Percentiles rank a stretch among this genome's conserved stretches.
These are phyloP conservation scores for Lepidium sativum DNA, from an alignment of 345 rosid species.

Conservation along the genomic window DNA sequence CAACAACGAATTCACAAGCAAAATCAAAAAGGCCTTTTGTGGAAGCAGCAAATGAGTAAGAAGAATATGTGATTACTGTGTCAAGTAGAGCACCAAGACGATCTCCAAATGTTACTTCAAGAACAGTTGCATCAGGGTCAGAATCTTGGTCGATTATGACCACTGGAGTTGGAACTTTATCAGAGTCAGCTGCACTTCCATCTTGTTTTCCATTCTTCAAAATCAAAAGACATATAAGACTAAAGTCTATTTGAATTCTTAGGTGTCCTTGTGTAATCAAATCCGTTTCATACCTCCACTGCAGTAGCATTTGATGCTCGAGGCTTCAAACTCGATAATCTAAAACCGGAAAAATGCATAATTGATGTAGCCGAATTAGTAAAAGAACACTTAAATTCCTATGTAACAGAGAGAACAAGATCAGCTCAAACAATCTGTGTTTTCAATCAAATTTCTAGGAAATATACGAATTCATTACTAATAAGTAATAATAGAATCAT, in stretches of 20 bases:
- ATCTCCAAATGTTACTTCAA: slow-evolving; percentile 89
- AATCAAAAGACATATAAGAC: neutral
- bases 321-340: slow-evolving; percentile 40
- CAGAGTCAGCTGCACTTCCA: slow-evolving; percentile 50
- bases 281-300: slow-evolving; percentile 51
- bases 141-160: slow-evolving; percentile 94
- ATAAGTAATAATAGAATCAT: neutral
- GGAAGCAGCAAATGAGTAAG: no score
- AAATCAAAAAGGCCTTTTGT: neutral
- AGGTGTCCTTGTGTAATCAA: neutral
- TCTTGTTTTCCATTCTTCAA: slow-evolving; percentile 41
- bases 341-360: slow-evolving; percentile 15
- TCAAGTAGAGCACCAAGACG: slow-evolving; percentile 98
- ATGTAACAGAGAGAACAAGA: neutral
- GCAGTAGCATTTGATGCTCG: slow-evolving; percentile 63
- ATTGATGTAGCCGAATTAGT: neutral
- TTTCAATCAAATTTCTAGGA: neutral
- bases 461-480: neutral
- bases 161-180: slow-evolving; percentile 71
- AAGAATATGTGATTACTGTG: no score
- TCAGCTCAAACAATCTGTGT: neutral
- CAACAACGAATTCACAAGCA: neutral
- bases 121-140: slow-evolving; percentile 77
- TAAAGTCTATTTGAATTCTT: neutral
- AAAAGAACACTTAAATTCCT: neutral